phyloP scores from a whole-genome alignment of 805 yeast species.

The Scheffersomyces stipitis region DNA sequence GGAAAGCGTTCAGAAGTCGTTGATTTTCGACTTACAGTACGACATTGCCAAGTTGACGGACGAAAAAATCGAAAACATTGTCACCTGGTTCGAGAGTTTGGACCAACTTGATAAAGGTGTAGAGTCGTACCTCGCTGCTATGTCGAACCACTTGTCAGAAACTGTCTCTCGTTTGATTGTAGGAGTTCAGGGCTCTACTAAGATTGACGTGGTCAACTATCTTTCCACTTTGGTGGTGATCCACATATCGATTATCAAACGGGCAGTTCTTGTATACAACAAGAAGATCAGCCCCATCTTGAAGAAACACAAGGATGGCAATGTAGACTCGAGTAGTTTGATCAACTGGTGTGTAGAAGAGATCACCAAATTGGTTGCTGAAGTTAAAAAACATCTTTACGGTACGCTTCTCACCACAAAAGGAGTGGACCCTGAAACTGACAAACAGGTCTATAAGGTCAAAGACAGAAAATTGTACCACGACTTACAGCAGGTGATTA shows the following conservation, averaged over 20 bases:
- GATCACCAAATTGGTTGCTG: conserved; percentile 55
- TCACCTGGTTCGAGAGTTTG: conserved; percentile 36
- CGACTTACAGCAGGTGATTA: conserved; percentile 54
- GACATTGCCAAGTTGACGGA: conserved; percentile 30
- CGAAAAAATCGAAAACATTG: conserved; percentile 30
- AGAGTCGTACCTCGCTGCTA: conserved; percentile 32
- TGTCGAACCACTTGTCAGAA: conserved; percentile 28
- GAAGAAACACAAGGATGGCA: conserved; percentile 23
- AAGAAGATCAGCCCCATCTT: conserved; percentile 23
- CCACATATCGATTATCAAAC: conserved; percentile 37
- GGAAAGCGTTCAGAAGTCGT: conserved; percentile 33
- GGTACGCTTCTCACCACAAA: conserved; percentile 56
- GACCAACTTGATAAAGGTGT: conserved; percentile 38
- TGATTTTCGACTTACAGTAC: conserved; percentile 38
- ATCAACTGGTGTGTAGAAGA: conserved; percentile 78
- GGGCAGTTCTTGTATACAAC: conserved; percentile 55
- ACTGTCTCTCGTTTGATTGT: conserved; percentile 36
- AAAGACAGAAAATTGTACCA: conserved; percentile 29
- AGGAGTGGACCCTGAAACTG: conserved; percentile 22
- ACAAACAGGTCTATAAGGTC: conserved; percentile 26
- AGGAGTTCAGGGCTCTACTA: conserved; percentile 43
- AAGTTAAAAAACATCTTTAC: conserved; percentile 65
- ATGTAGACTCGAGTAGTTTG: conserved; percentile 49
- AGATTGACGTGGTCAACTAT: conserved; percentile 42
- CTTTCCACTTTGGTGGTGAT: conserved; percentile 40